Evolutionary conservation across 1,284 basidiomycete genomes (phyloP), one percentile per base, ranked within the genome.

Genomic region (Sporisorium graminicola): DNA sequence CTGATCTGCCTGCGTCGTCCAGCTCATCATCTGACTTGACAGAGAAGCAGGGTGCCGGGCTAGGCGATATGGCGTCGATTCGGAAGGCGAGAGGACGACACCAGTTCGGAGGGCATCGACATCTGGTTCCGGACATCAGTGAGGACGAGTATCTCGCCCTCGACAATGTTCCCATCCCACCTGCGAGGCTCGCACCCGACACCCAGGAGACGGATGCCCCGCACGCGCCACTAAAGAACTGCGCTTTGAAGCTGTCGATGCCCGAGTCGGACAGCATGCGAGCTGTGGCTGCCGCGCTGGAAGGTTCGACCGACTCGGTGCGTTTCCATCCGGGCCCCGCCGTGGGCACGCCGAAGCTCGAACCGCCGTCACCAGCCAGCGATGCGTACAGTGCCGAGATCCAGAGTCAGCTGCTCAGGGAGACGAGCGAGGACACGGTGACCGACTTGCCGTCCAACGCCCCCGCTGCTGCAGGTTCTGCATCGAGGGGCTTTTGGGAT

Each of bases 181-280:
- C 68, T 4, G 27, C 7, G 44, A 37, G 18, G 20, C 29, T 6
- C 4, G 44, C 2, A 31, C 52, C 3, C 24, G 7, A 8, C 8
- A 5, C 5, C 13, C 29, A 16, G 12, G 20, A 22, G 40, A 31
- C 27, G 58, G 18, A 16, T 18, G 27, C 10, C 43, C 29, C 31
- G n/a, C 27, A 20, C 14, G 50, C 43, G 2, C 43, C 69, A 5
- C 37, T 57, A 24, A 66, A 67, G 58, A 60, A 61, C 53, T 51
- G 26, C 1, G 24, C 42, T 5, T 20, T 65, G 52, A 43, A 37
- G 14, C 40, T 53, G 14, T 29, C 43, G 3, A 62, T 74, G 53
- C 65, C 57, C 9, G 73, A 71, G 6, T 75, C 67, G 14, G 67
- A 70, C 24, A 66, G 63, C 29, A 70, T 75, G 73, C 49, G 61